Conservation (phyloP, 768 basidiomycete genomes). For the Russula earlei region DNA sequence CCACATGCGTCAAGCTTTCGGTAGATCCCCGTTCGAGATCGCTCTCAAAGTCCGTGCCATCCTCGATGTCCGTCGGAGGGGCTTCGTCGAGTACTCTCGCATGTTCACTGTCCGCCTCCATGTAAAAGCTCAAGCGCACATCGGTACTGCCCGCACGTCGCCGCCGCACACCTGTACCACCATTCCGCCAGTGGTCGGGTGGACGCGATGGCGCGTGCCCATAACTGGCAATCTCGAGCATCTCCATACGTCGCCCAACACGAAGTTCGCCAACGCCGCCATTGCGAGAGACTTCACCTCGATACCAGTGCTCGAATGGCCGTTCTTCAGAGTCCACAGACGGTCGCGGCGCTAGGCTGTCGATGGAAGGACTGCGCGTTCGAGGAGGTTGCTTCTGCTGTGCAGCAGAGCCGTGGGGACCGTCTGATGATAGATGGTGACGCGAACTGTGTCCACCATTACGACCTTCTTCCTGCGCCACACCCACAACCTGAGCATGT, state of each 20-base stretch:
- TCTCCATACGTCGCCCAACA: constrained; percentile 66
- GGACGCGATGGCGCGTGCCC: constrained; percentile 40
- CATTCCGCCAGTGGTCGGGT: constrained; percentile 23
- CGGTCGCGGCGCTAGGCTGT: constrained; percentile 31
- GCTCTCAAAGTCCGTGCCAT: constrained; percentile 30
- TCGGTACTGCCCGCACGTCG: constrained; percentile 56
- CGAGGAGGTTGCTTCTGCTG: constrained; percentile 37
- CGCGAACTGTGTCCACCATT: constrained; percentile 20
- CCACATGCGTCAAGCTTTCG: not conserved
- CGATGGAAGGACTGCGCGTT: constrained; percentile 36
- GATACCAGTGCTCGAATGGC: constrained; percentile 86
- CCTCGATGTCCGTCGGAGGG: constrained; percentile 68
- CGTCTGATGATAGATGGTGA: not conserved
- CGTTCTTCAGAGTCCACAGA: constrained; percentile 73
- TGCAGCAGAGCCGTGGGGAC: constrained; percentile 9
- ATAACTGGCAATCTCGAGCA: constrained; percentile 83
- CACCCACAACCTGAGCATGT: constrained; percentile 22
- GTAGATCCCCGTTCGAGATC: constrained; percentile 6
- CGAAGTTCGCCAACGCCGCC: constrained; percentile 82
- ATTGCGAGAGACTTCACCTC: constrained; percentile 77
- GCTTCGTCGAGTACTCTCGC: constrained; percentile 64
- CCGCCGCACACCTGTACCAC: constrained; percentile 2
- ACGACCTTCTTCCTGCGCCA: constrained; percentile 27
- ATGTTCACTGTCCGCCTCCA: constrained; percentile 48
- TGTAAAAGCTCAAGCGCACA: constrained; percentile 47